A percentile compares a stretch with the other conserved stretches of the same genome.
Evolutionary conservation across 345 rosid species (phyloP).

Genomic region (Melaleuca quinquenervia): DNA sequence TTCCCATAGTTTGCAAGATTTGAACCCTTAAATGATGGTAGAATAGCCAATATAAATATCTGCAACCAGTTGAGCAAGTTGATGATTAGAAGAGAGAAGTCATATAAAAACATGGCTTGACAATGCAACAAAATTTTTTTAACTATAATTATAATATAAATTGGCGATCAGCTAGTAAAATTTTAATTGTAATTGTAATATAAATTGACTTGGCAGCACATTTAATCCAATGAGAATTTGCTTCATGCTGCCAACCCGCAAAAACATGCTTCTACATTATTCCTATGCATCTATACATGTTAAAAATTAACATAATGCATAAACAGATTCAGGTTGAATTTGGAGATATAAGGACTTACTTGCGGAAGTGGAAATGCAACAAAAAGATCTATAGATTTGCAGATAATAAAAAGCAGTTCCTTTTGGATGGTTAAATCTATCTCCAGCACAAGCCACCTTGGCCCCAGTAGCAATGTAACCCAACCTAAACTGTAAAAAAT

Average conservation of each 20-base stretch:
- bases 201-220: background rate
- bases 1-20: conserved; percentile 60
- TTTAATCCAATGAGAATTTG: background rate
- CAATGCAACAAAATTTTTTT: too few relatives aligned
- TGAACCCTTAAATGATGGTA: conserved; percentile 26
- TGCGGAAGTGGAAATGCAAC: conserved; percentile 74
- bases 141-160: too few relatives aligned
- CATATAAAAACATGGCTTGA: background rate
- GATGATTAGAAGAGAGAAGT: background rate
- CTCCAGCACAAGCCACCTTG: conserved; percentile 76
- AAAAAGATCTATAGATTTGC: conserved; percentile 50
- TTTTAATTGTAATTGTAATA: too few relatives aligned
- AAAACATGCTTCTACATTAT: background rate
- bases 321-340: background rate
- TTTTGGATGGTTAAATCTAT: conserved; percentile 73
- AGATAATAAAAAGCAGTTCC: conserved; percentile 60
- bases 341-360: conserved; percentile 22
- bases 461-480: conserved; percentile 86
- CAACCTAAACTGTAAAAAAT: conserved; percentile 61
- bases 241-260: background rate
- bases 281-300: background rate
- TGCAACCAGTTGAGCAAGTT: conserved; percentile 13
- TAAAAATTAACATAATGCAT: background rate
- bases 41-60: conserved; percentile 39
- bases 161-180: background rate